Evolutionary conservation across 2,329 filamentous ascomycete genomes (phyloP).

Genomic region (Westerdykella ornata): DNA sequence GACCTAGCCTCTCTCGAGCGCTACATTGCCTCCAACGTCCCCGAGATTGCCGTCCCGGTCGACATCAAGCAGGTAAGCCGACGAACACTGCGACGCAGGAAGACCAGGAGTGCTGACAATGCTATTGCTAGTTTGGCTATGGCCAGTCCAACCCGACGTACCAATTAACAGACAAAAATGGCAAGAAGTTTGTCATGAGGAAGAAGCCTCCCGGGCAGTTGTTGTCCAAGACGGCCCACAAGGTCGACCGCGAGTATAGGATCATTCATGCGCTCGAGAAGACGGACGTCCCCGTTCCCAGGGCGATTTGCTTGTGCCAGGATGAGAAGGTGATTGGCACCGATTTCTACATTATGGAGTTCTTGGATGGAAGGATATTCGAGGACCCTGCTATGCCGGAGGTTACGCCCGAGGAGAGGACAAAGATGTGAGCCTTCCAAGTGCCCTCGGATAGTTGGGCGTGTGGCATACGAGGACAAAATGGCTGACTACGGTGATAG

Average conservation of each 20-base stretch:
- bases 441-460: neutral
- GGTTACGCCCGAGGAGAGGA: conserved; percentile 61
- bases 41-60: conserved; percentile 73
- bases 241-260: conserved; percentile 91
- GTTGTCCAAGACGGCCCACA: conserved; percentile 87
- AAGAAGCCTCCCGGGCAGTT: conserved; percentile 97
- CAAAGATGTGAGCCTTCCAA: conserved; percentile 53
- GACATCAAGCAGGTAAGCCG: conserved; percentile 74
- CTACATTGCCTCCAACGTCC: conserved; percentile 73
- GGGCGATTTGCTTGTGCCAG: conserved; percentile 77
- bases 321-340: conserved; percentile 76
- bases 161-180: conserved; percentile 68
- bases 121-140: conserved; percentile 71
- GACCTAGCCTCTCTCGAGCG: conserved; percentile 70
- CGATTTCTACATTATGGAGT: conserved; percentile 96
- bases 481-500: conserved; percentile 32
- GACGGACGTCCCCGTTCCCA: conserved; percentile 81
- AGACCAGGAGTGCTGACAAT: neutral
- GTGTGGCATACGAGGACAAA: too few relatives aligned
- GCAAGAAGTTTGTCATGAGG: conserved; percentile 75
- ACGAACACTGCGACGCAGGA: conserved; percentile 1
- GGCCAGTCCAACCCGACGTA: conserved; percentile 98
- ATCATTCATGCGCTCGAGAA: conserved; percentile 75
- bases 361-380: conserved; percentile 87
- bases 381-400: conserved; percentile 78